Base-by-base conservation (phyloP, 2,329 filamentous ascomycete genomes). In the Helotiales sp. region DNA sequence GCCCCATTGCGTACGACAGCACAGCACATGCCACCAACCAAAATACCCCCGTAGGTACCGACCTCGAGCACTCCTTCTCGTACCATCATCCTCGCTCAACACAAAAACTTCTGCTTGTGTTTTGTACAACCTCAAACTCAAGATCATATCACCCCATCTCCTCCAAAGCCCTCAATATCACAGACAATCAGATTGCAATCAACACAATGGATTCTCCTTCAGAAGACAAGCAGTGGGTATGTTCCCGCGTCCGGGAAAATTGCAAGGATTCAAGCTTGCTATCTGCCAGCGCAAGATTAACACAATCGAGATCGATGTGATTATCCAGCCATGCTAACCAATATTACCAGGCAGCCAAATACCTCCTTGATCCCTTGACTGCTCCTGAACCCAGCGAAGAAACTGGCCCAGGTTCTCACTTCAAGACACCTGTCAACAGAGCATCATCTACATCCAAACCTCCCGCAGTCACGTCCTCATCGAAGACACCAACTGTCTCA, bases 361-460 rank as follows among this genome's bases (percentile, higher is more conserved):
- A 88, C 68, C 77, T 91, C 44, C 82, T 91, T 63, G 86, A 89
- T 66, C 89, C 88, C 63, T 76, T 91, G 61, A 85, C 79, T 66
- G 86, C 80, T 22, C 86, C 85, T 9, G 85, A 89, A 61, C 88
- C 88, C 13, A 83, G 79, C 59, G 81, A 87, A 61, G 84, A 89
- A 69, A 88, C 84, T 48, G 86, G 87, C 7, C 81, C 82, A n/a
- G 83, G 83, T 58, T 77, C 78, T 3, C 82, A 83, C 61, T 70
- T 69, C 49, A 59, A 17, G 10, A 59, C 59, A 5, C 55, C 59
- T 22, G 30, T 50, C 31, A 52, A 46, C 40, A 59, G 38, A 54
- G 25, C 50, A 82, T 85, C 67, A 72, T 77, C 77, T 72, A 70
- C 53, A 61, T 64, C 55, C 59, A 63, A 58, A 57, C 52, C 30